A percentile compares a stretch with the other conserved stretches of the same genome.
phyloP scores from a whole-genome alignment of 2,329 filamentous ascomycete species.

The Aspergillus fijiensis region DNA sequence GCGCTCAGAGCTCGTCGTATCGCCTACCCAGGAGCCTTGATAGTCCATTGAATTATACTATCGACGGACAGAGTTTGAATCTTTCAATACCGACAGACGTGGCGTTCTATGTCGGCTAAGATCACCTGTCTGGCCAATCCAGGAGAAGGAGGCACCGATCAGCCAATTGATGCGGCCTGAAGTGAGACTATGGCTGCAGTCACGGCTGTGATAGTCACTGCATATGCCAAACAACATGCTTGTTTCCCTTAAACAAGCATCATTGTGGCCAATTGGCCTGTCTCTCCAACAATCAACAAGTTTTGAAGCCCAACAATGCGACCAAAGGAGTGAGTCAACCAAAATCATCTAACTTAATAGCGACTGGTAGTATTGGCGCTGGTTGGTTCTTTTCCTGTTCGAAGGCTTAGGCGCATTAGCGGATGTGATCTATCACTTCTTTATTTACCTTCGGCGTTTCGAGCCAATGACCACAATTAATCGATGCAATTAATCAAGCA shows the following conservation, averaged over 20 bases:
- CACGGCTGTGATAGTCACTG: not conserved
- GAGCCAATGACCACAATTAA: conserved; percentile 1
- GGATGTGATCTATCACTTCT: conserved; percentile 17
- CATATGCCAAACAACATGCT: not conserved
- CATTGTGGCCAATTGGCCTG: not conserved
- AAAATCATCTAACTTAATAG: not conserved
- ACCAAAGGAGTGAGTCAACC: not conserved
- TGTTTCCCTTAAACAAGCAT: not conserved
- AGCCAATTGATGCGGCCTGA: not conserved
- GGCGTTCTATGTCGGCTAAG: not conserved
- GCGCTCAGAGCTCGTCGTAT: not conserved
- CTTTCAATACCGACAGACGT: not conserved
- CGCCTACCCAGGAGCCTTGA: not conserved
- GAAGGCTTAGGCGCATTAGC: not conserved
- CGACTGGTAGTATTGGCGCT: not conserved
- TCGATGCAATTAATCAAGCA: not conserved
- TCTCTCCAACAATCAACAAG: not conserved
- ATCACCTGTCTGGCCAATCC: conserved; percentile 1
- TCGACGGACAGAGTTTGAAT: not conserved
- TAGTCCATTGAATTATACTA: not conserved
- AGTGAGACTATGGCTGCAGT: conserved; percentile 4
- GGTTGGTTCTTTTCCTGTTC: not conserved
- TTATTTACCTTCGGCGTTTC: conserved; percentile 6
- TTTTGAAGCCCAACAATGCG: not conserved
- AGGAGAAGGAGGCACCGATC: not conserved